Base-by-base conservation (phyloP, 164 flowering plant species). In the Umbellularia californica region DNA sequence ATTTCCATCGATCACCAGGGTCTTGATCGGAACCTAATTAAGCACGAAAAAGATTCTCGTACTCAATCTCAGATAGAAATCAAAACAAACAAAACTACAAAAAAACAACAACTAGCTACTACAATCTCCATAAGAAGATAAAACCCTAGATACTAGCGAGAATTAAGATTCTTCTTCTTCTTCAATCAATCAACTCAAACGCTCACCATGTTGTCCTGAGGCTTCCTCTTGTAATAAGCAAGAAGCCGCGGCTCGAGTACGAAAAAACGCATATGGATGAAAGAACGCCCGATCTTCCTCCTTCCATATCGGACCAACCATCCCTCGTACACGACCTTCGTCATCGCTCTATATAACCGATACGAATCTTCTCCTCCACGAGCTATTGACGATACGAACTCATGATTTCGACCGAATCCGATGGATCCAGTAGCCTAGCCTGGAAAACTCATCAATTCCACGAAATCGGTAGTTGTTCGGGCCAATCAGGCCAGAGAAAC, bases 231-330 rank as follows among this genome's bases (percentile, higher is more conserved):
- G 88, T 92, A 96, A 78, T 96, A 96, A 6, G 99, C 97, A 50
- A 96, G 89, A 77, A 96, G 83, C 25, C 95, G 87, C 52, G 93
- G 77, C 79, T 92, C 99, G 10, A 96, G 94, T 76, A 96, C 98
- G 75, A 96, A 96, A 82, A 89, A 96, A 23, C 99, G 82, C 98
- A 94, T 96, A 58, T 96, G 99, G 68, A 96, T 92, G 75, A 74
- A 96, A 2, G 99, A 96, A 78, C 98, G 83, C 3, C 99, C 99
- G 79, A 96, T 91, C 91, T 92, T 96, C 84, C 98, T 82, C 83
- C 99, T 79, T 25, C 99, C 99, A 79, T 89, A 91, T 72, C 99
- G 82, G 50, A 96, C 99, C 98, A 96, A 90, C 98, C 98, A 96
- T 73, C 99, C 99, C 81, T 96, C 99, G 64, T 94, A 89, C 25